Conservation (phyloP, 2,329 filamentous ascomycete genomes). For the Plectosphaerella sp. region DNA sequence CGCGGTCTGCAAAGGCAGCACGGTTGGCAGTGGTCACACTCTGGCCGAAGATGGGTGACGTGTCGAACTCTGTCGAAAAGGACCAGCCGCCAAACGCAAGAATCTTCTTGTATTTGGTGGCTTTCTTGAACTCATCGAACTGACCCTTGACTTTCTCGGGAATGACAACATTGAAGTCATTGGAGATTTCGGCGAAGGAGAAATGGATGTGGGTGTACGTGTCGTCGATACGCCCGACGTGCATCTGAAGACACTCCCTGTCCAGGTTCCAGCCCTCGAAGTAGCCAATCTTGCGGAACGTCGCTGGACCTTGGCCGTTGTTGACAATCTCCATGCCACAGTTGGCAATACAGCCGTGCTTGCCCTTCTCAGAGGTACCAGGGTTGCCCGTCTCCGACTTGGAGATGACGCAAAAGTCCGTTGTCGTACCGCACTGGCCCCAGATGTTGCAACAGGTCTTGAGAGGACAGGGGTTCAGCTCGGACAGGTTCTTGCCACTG, state of each 20-base stretch:
- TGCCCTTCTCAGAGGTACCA: constrained; percentile 25
- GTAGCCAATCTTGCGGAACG: constrained; percentile 23
- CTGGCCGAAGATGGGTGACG: constrained; percentile 30
- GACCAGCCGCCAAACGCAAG: constrained; percentile 40
- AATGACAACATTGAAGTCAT: constrained; percentile 12
- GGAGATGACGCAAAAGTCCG: constrained; percentile 34
- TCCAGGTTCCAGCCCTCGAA: constrained; percentile 26
- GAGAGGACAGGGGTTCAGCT: not conserved
- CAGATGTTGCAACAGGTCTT: constrained; percentile 15
- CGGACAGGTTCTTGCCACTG: not conserved
- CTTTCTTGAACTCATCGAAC: constrained; percentile 22
- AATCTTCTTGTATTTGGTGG: constrained; percentile 24
- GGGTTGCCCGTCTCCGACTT: constrained; percentile 23
- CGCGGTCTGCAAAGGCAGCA: constrained; percentile 26
- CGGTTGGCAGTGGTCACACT: constrained; percentile 29
- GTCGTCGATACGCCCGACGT: not conserved
- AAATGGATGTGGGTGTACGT: constrained; percentile 26
- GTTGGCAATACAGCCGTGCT: constrained; percentile 26
- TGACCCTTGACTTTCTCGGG: constrained; percentile 14
- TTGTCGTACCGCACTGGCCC: constrained; percentile 39
- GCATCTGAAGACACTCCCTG: constrained; percentile 5
- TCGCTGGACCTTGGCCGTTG: constrained; percentile 13
- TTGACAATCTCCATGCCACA: constrained; percentile 26
- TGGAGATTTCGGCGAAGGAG: constrained; percentile 18
- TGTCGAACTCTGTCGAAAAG: constrained; percentile 30